Percentiles rank a stretch among this genome's conserved stretches.
These are phyloP conservation scores for Schoenoplectus tabernaemontani DNA, from an alignment of 202 grass and related monocot genomes.

Conservation along the genomic window DNA sequence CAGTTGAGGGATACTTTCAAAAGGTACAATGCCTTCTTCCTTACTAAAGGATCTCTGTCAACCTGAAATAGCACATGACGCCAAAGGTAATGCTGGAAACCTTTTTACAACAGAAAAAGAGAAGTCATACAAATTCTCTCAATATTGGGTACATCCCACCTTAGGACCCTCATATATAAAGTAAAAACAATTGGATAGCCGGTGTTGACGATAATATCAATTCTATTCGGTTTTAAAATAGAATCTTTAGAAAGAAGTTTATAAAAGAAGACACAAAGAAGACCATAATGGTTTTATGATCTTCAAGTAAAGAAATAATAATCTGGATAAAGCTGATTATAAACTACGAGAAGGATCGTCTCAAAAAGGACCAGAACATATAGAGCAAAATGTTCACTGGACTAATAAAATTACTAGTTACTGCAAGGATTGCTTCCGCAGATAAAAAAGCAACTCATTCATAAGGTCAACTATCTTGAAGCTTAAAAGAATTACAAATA, in stretches of 20 bases:
- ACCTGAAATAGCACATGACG: constrained; percentile 38
- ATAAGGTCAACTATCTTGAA: neutral
- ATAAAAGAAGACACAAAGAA: neutral
- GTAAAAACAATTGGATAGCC: neutral
- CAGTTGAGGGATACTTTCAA: constrained; percentile 64
- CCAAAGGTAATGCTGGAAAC: constrained; percentile 17
- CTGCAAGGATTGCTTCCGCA: neutral
- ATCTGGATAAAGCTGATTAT: neutral
- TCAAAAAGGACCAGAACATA: neutral
- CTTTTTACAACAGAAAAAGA: neutral
- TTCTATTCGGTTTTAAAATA: neutral
- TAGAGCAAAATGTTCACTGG: neutral
- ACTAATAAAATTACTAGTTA: neutral
- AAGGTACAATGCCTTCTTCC: constrained; percentile 76
- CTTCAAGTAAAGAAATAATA: neutral
- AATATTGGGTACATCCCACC: neutral
- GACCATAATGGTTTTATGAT: neutral
- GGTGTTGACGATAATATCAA: neutral
- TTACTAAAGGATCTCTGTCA: constrained; percentile 73
- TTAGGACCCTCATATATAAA: neutral
- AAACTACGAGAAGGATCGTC: neutral
- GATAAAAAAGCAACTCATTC: neutral
- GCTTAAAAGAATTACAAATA: neutral
- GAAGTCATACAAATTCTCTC: neutral
- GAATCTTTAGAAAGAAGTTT: neutral